Evolutionary conservation across 2,329 filamentous ascomycete species (phyloP).

Genomic region (Mycosphaerella arachidis): DNA sequence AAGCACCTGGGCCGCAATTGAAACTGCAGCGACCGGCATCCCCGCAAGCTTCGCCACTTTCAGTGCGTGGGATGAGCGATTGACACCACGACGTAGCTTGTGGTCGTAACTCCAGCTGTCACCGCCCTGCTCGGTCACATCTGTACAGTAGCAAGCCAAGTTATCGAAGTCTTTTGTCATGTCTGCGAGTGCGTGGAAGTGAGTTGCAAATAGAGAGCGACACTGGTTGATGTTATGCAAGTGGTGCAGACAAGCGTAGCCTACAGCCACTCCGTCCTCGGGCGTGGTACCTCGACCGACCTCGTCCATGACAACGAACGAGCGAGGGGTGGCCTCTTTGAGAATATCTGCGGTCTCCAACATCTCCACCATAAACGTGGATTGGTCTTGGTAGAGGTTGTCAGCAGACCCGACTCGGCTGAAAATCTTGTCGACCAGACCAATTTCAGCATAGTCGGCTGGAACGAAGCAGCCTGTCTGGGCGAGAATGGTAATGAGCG

Average conservation of each 20-base stretch:
- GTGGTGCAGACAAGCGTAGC: slow-evolving; percentile 82
- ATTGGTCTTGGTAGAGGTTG: slow-evolving; percentile 89
- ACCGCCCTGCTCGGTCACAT: slow-evolving; percentile 67
- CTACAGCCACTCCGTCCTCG: slow-evolving; percentile 83
- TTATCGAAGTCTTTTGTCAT: slow-evolving; percentile 58
- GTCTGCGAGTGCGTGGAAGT: slow-evolving; percentile 83
- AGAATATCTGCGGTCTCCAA: slow-evolving; percentile 90
- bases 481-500: slow-evolving; percentile 86
- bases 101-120: slow-evolving; percentile 80
- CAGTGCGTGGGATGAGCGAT: slow-evolving; percentile 81
- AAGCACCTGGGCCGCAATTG: slow-evolving; percentile 60
- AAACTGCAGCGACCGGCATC: slow-evolving; percentile 67
- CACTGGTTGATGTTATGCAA: slow-evolving; percentile 72
- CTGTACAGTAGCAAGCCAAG: slow-evolving; percentile 80
- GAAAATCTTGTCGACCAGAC: slow-evolving; percentile 93
- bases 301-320: slow-evolving; percentile 96
- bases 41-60: slow-evolving; percentile 88
- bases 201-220: slow-evolving; percentile 85
- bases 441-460: slow-evolving; percentile 77
- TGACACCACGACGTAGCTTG: slow-evolving; percentile 73
- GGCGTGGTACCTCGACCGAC: slow-evolving; percentile 92
- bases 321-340: slow-evolving; percentile 73
- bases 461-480: slow-evolving; percentile 92
- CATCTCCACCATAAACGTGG: slow-evolving; percentile 99
- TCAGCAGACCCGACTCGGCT: slow-evolving; percentile 84